These are phyloP conservation scores for Xylaria nigripes DNA, from an alignment of 495 filamentous ascomycete genomes.

Conservation along the genomic window DNA sequence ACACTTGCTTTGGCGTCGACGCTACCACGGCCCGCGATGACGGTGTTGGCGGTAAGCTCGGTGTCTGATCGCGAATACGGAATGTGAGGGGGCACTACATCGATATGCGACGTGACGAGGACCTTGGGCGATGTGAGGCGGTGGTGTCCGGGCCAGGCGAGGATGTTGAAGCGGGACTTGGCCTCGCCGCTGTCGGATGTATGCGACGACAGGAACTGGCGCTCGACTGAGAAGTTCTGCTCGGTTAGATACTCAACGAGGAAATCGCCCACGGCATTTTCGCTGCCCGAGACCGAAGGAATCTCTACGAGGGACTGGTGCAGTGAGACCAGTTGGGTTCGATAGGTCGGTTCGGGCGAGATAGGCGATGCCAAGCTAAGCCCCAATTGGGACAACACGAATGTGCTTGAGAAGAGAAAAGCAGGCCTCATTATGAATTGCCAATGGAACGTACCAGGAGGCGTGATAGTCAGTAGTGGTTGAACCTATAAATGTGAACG, in stretches of 20 bases:
- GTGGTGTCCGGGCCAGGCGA: conserved; percentile 59
- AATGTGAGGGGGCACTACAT: conserved; percentile 65
- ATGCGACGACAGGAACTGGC: conserved; percentile 56
- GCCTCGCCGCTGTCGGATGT: conserved; percentile 20
- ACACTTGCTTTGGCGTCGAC: conserved; percentile 90
- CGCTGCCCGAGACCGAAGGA: conserved; percentile 66
- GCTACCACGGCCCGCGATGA: conserved; percentile 63
- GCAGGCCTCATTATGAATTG: conserved; percentile 1
- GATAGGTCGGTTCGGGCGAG: conserved; percentile 26
- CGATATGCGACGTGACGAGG: conserved; percentile 68
- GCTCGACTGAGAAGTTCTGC: conserved; percentile 40
- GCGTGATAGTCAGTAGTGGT: background rate
- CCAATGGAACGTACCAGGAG: too few species aligned
- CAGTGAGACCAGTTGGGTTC: conserved; percentile 55
- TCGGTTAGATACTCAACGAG: conserved; percentile 55
- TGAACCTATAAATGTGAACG: too few species aligned
- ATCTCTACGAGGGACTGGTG: conserved; percentile 70
- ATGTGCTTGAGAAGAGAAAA: background rate
- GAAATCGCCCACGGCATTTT: conserved; percentile 59
- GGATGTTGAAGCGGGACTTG: conserved; percentile 57
- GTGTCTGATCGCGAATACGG: conserved; percentile 46
- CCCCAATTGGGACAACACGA: conserved; percentile 8
- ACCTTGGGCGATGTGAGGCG: conserved; percentile 44
- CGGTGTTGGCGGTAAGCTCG: conserved; percentile 36
- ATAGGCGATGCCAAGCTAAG: conserved; percentile 1